phyloP scores from a whole-genome alignment of 2,329 filamentous ascomycete genomes.

The Ophiostoma piceae region DNA sequence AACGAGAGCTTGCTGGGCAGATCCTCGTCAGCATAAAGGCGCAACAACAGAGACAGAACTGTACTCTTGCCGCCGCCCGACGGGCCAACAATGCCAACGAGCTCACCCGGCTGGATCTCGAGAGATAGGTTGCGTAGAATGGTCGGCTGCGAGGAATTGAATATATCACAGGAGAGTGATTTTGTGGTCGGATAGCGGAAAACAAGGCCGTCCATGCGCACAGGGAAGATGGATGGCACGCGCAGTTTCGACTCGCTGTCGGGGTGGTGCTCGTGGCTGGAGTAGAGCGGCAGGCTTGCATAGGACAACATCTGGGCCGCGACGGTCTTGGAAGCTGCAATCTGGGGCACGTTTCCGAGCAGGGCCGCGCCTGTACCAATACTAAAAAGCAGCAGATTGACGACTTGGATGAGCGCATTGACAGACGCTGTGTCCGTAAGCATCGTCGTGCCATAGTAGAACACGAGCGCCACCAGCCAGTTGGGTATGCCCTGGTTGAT shows the following conservation, averaged over 20 bases:
- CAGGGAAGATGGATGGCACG: conserved; percentile 38
- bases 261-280: conserved; percentile 52
- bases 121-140: conserved; percentile 63
- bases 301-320: conserved; percentile 69
- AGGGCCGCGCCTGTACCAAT: conserved; percentile 67
- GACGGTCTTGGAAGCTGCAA: conserved; percentile 66
- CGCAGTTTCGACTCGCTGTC: conserved; percentile 41
- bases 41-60: conserved; percentile 66
- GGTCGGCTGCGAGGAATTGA: conserved; percentile 34
- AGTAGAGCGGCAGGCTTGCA: conserved; percentile 50
- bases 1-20: conserved; percentile 48
- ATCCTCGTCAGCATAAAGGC: conserved; percentile 51
- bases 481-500: conserved; percentile 67
- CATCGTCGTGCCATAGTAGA: conserved; percentile 72
- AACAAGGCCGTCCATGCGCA: conserved; percentile 52
- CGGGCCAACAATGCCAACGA: conserved; percentile 71
- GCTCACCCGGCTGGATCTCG: conserved; percentile 56
- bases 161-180: not conserved
- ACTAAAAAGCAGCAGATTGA: conserved; percentile 79
- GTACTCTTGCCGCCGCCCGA: conserved; percentile 94
- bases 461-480: conserved; percentile 71
- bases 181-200: conserved; percentile 62
- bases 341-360: conserved; percentile 71
- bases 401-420: conserved; percentile 62
- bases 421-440: conserved; percentile 47